Percentiles rank a stretch among this genome's conserved stretches.
phyloP scores from a whole-genome alignment of 768 basidiomycete species.

The Fibroporia radiculosa region DNA sequence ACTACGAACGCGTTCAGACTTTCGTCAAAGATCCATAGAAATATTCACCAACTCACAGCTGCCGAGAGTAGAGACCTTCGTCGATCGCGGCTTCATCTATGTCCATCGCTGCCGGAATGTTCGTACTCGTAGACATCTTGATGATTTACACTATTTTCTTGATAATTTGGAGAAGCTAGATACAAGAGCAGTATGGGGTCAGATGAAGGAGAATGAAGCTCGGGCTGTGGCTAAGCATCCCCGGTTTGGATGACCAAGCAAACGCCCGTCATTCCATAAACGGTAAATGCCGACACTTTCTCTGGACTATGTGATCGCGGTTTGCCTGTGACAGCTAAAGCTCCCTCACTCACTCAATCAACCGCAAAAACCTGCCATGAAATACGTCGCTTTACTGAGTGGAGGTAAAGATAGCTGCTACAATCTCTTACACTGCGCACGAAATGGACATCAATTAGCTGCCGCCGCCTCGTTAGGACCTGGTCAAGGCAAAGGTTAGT shows the following conservation, averaged over 20 bases:
- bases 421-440: slow-evolving; percentile 83
- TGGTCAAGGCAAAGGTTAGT: slow-evolving; percentile 71
- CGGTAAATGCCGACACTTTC: slow-evolving; percentile 1
- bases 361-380: slow-evolving; percentile 41
- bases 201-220: background rate
- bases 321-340: background rate
- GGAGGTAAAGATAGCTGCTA: slow-evolving; percentile 98
- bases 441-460: slow-evolving; percentile 80
- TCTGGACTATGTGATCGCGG: background rate
- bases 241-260: slow-evolving; percentile 2
- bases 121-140: slow-evolving; percentile 32
- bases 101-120: slow-evolving; percentile 56
- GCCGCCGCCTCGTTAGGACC: slow-evolving; percentile 89
- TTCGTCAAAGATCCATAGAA: background rate
- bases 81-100: slow-evolving; percentile 85
- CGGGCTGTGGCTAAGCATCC: background rate
- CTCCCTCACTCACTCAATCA: background rate
- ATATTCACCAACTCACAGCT: slow-evolving; percentile 58
- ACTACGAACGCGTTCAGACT: slow-evolving; percentile 30
- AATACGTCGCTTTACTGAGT: slow-evolving; percentile 89
- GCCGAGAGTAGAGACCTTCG: slow-evolving; percentile 89
- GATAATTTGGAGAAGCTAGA: slow-evolving; percentile 6
- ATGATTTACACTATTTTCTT: slow-evolving; percentile 8
- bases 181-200: background rate
- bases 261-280: background rate